Percentiles rank a stretch among this genome's conserved stretches.
These are phyloP conservation scores for Cladosporium halotolerans DNA, from an alignment of 2,329 filamentous ascomycete genomes.

Conservation along the genomic window DNA sequence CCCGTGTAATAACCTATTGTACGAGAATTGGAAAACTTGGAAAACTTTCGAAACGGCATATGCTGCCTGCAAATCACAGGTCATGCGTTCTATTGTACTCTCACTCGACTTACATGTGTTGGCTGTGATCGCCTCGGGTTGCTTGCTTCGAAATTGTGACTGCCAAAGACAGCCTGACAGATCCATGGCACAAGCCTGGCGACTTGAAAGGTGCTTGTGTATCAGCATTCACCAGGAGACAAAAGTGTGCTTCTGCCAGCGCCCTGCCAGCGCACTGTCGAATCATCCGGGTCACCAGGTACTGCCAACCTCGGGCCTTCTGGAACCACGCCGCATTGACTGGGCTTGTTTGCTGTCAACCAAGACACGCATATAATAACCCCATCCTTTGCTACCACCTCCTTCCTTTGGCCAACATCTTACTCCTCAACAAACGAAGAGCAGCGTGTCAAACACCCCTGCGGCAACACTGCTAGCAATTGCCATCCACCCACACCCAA, in stretches of 20 bases:
- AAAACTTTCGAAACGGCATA: neutral
- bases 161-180: neutral
- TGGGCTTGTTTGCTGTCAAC: constrained; percentile 1
- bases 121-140: neutral
- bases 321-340: constrained; percentile 2
- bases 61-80: constrained; percentile 1
- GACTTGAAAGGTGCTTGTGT: too few species aligned
- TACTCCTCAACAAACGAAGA: neutral
- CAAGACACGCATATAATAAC: too few species aligned
- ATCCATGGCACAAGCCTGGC: too few species aligned
- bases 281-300: neutral
- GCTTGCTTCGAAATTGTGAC: neutral
- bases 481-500: neutral
- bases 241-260: neutral
- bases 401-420: too few species aligned
- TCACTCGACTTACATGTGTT: neutral
- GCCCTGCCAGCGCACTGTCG: neutral
- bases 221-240: neutral
- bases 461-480: neutral
- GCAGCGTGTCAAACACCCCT: neutral
- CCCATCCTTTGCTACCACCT: too few species aligned
- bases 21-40: constrained; percentile 7
- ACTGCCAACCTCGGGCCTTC: neutral
- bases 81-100: neutral
- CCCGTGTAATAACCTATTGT: neutral